Base-by-base conservation (phyloP, 352 stramenopile species). In the Phytophthora macrochlamydospora region DNA sequence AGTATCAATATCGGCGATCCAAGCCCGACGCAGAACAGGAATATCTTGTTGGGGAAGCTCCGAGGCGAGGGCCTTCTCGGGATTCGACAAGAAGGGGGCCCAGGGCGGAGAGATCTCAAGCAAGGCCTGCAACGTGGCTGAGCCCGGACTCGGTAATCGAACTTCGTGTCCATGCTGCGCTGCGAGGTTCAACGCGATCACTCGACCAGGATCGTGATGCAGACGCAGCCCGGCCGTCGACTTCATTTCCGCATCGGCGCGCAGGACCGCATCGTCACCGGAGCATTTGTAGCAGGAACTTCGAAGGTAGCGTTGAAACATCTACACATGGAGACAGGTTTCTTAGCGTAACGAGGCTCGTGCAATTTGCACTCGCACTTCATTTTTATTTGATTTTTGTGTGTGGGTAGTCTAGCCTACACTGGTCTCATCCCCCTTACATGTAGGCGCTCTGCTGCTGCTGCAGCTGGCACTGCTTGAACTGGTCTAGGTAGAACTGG, bases 401-500 rank as follows among this genome's bases (percentile, higher is more conserved):
- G 18, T 24, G 7, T 43, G 37, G 8, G 38, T 45, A 14, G 2
- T 45, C 38, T 45, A 24, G 37, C 37, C 7, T 43, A 7, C 11
- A 45, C 38, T 24, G 18, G 8, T 5, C 31, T 24, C 37, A 31
- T 43, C 30, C 56, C 30, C 42, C 43, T 46, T 90, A 92, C 78
- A 85, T 66, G 80, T 84, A 93, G 43, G 78, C 63, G 62, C 71
- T 88, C 64, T 86, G 59, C 65, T 87, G 73, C 78, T 94, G 89
- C 50, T 92, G 71, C 70, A 86, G 61, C 83, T 80, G 68, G 86
- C 87, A 95, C 67, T 89, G 72, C 79, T 94, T 93, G 76, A 92
- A 92, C 68, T 91, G 80, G 68, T 96, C 87, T 53, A 96, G 81
- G 67, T 93, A 95, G 72, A 92, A 96, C 70, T 96, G 87, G 76